Conservation (phyloP, 192 early-diverging fungal genomes). For the Funneliformis mosseae region DNA sequence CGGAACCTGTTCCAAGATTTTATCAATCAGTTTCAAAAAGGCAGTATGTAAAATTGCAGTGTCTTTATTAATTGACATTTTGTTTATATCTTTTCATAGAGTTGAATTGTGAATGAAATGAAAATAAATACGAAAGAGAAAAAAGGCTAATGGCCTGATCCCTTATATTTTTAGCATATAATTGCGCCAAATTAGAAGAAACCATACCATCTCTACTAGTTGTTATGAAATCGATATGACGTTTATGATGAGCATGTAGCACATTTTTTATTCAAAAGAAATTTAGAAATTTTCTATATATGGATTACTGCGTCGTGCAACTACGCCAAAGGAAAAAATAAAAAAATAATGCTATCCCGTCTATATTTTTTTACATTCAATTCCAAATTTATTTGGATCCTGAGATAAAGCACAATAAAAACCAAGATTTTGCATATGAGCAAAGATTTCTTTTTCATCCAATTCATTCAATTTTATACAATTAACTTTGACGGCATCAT, state of each 20-base stretch:
- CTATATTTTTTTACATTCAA: slow-evolving; percentile 12
- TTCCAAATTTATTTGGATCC: background rate
- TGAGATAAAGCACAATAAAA: slow-evolving; percentile 14
- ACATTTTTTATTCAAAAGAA: too few species aligned
- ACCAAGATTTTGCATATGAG: slow-evolving; percentile 21
- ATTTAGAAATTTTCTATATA: too few species aligned
- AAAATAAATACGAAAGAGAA: too few species aligned
- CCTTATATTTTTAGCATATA: too few species aligned
- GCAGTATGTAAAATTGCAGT: background rate
- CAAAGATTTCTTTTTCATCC: slow-evolving; percentile 16
- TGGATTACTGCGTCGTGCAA: too few species aligned
- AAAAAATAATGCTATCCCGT: background rate
- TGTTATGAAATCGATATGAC: too few species aligned
- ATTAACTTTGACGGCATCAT: background rate
- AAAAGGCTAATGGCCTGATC: too few species aligned
- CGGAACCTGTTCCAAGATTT: background rate
- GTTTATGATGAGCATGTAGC: too few species aligned
- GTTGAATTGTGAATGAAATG: too few species aligned
- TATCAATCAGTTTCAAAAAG: background rate
- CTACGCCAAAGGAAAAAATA: too few species aligned
- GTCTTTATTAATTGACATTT: background rate
- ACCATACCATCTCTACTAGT: too few species aligned
- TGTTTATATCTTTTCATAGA: background rate
- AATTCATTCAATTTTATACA: slow-evolving; percentile 10
- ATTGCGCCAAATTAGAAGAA: too few species aligned